Base-by-base conservation (phyloP, 2,329 filamentous ascomycete species). In the Cladosporium sp. region DNA sequence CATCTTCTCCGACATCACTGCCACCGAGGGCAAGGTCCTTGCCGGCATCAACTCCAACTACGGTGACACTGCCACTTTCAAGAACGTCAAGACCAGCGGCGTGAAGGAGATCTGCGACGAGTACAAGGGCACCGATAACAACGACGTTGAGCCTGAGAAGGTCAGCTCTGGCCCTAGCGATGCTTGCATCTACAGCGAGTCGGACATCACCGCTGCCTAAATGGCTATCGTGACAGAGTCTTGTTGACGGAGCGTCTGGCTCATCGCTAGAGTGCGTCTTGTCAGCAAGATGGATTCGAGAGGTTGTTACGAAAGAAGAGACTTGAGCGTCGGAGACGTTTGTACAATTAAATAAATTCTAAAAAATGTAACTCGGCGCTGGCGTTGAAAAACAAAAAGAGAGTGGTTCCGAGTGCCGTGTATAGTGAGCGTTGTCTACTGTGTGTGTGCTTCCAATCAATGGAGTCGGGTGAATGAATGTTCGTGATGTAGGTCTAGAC, bases 151-250 rank as follows among this genome's bases (percentile, higher is more conserved):
- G 64, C 64, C 64, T 14, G 26, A 38, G 32, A 60, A 60, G 64
- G 47, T 65, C 26, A n/a, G 64, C 64, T 60, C 57, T 44, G 64
- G 64, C 15, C 64, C 64, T 7, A 65, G 64, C 34, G 58, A 60
- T 30, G 64, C 64, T 54, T 65, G 64, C 64, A 65, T 59, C 47
- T 65, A 65, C 49, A 66, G 67, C 38, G 67, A 66, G 32, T 71
- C 72, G 12, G 73, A 75, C 65, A 67, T 76, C 32, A 55, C 60
- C 7, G 65, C 54, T 28, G 66, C 70, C 59, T 73, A 65, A 47
- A 59, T 14, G 38, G 26, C 4, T 15, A 10, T 21, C 21, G 26
- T 2, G 8, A n/a, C n/a, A 12, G 4, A 34, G 30, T 32, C 26
- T 55, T 34, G 52, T 55, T 54, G 15, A 10, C 15, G 26, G 26